Evolutionary conservation across 1,284 basidiomycete species (phyloP).

Genomic region (Agaricales sp.): DNA sequence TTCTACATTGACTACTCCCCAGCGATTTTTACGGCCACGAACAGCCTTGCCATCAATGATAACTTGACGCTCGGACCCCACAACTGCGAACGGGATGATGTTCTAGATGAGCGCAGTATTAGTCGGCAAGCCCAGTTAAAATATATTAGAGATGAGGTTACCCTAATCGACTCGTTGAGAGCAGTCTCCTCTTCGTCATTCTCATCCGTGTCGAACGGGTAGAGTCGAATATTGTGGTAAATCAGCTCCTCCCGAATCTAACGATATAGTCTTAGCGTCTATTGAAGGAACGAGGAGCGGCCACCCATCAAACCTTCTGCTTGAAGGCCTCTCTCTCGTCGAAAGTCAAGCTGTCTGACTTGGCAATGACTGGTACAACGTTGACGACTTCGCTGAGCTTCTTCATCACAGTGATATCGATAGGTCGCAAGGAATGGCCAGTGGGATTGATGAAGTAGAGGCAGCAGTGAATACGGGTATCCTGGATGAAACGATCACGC

Average conservation of each 20-base stretch:
- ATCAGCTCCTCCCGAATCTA: conserved; percentile 90
- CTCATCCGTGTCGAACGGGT: conserved; percentile 97
- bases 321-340: conserved; percentile 94
- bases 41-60: conserved; percentile 95
- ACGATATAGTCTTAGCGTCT: neutral
- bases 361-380: conserved; percentile 97
- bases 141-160: conserved; percentile 27
- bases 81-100: conserved; percentile 94
- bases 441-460: conserved; percentile 98
- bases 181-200: conserved; percentile 87
- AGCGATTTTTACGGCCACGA: conserved; percentile 92
- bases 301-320: conserved; percentile 48
- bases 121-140: conserved; percentile 3
- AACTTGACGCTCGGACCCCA: conserved; percentile 91
- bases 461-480: conserved; percentile 97
- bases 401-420: conserved; percentile 98
- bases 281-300: neutral
- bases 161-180: conserved; percentile 86
- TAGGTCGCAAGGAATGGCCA: conserved; percentile 85
- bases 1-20: conserved; percentile 98
- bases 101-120: conserved; percentile 34
- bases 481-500: conserved; percentile 96
- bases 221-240: conserved; percentile 89
- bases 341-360: conserved; percentile 90
- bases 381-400: conserved; percentile 98